These are phyloP conservation scores for Kodamaea ohmeri DNA, from an alignment of 1,139 yeast species.

Conservation along the genomic window DNA sequence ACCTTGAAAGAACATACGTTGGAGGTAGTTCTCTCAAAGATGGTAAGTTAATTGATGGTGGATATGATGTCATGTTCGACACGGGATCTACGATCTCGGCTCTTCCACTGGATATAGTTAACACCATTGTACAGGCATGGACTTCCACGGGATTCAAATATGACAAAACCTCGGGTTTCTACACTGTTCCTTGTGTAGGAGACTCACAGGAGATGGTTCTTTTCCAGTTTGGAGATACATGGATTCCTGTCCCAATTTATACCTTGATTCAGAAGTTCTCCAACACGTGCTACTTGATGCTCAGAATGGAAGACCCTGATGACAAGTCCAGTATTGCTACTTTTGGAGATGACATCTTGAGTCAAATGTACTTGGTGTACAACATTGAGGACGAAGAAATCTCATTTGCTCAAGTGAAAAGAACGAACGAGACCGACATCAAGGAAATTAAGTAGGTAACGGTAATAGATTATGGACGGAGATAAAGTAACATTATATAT, in stretches of 20 bases:
- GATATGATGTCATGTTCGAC: slow-evolving; percentile 10
- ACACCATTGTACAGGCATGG: slow-evolving; percentile 9
- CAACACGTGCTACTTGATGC: slow-evolving; percentile 10
- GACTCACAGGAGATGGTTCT: slow-evolving; percentile 2
- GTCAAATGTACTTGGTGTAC: slow-evolving; percentile 10
- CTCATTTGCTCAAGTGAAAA: slow-evolving; percentile 8
- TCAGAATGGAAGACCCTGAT: slow-evolving; percentile 4
- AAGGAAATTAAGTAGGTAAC: slow-evolving; percentile 5
- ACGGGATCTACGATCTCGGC: slow-evolving; percentile 9
- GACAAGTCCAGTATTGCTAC: background rate
- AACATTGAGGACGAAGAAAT: slow-evolving; percentile 9
- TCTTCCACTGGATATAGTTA: slow-evolving; percentile 9
- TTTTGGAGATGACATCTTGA: slow-evolving; percentile 10
- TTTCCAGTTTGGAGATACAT: slow-evolving; percentile 8
- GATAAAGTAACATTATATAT: background rate
- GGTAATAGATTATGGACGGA: too few species aligned
- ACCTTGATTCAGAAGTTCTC: slow-evolving; percentile 9
- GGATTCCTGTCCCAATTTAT: slow-evolving; percentile 9
- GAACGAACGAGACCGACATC: slow-evolving; percentile 7
- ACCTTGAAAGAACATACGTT: slow-evolving; percentile 6
- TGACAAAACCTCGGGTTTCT: slow-evolving; percentile 8
- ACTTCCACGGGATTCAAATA: slow-evolving; percentile 7
- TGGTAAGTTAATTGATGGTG: slow-evolving; percentile 7
- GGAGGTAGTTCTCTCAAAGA: slow-evolving; percentile 3
- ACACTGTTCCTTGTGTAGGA: slow-evolving; percentile 10